Percentiles rank a stretch among this genome's conserved stretches.
Conservation (phyloP, 768 basidiomycete species). For the Dentipellis sp. region DNA sequence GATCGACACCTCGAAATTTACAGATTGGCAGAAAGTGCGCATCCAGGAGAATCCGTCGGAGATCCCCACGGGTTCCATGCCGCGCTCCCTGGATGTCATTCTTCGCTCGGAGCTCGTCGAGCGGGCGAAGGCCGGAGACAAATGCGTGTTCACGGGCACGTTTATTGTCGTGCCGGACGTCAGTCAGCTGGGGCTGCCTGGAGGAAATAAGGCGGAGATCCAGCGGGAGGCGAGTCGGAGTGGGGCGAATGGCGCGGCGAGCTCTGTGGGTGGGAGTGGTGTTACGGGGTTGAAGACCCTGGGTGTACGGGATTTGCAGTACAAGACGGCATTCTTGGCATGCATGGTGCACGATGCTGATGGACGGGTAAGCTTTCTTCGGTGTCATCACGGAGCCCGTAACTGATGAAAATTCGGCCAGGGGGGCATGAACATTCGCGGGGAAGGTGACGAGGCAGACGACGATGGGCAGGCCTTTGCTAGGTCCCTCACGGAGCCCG, state of each 20-base stretch:
- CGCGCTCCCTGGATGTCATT: constrained; percentile 92
- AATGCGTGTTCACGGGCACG: constrained; percentile 94
- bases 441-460: constrained; percentile 76
- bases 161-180: constrained; percentile 99
- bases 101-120: constrained; percentile 94
- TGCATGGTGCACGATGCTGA: constrained; percentile 96
- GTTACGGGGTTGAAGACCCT: constrained; percentile 91
- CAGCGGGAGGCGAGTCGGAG: constrained; percentile 75
- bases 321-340: constrained; percentile 97
- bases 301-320: constrained; percentile 92
- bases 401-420: constrained; percentile 19
- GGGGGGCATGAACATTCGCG: constrained; percentile 83
- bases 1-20: constrained; percentile 93
- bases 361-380: constrained; percentile 53
- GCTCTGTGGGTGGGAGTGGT: constrained; percentile 65
- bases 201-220: constrained; percentile 85
- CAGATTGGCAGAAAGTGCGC: constrained; percentile 98
- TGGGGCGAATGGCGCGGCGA: constrained; percentile 48
- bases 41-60: constrained; percentile 99
- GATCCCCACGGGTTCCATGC: constrained; percentile 98
- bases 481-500: constrained; percentile 82
- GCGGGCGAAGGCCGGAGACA: constrained; percentile 98
- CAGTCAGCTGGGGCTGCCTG: constrained; percentile 88
- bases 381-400: not conserved
- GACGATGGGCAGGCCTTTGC: constrained; percentile 79